phyloP scores from a whole-genome alignment of 2,329 filamentous ascomycete species.

The Hypoxylon sp. region DNA sequence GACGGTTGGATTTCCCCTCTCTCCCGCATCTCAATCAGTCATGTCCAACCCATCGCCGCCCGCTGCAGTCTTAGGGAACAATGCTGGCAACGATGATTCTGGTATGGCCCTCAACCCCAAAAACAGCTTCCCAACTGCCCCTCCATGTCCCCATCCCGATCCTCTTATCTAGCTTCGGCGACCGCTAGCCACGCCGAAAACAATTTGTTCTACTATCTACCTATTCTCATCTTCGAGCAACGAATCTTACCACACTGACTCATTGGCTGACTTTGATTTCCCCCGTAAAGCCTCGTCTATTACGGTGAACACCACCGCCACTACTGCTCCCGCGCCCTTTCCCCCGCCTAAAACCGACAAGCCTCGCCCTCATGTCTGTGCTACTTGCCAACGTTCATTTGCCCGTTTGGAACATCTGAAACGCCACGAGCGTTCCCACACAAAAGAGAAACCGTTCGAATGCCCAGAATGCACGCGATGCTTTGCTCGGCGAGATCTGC shows the following conservation, averaged over 20 bases:
- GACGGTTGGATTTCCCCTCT: slow-evolving; percentile 45
- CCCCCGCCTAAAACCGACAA: slow-evolving; percentile 97
- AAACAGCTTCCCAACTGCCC: slow-evolving; percentile 33
- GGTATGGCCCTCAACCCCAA: slow-evolving; percentile 47
- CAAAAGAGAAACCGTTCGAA: slow-evolving; percentile 95
- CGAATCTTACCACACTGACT: slow-evolving; percentile 31
- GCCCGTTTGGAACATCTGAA: slow-evolving; percentile 96
- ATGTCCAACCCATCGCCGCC: slow-evolving; percentile 55
- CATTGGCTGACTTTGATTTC: slow-evolving; percentile 45
- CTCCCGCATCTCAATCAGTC: slow-evolving; percentile 41
- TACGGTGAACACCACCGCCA: slow-evolving; percentile 53
- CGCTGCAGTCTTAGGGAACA: slow-evolving; percentile 50
- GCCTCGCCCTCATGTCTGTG: slow-evolving; percentile 93
- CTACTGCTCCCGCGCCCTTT: slow-evolving; percentile 60
- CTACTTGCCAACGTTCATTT: slow-evolving; percentile 91
- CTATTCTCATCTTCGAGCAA: slow-evolving; percentile 9
- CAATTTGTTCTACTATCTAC: slow-evolving; percentile 18
- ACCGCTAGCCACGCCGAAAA: slow-evolving; percentile 29
- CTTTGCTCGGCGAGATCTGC: slow-evolving; percentile 92
- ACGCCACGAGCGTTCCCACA: slow-evolving; percentile 83
- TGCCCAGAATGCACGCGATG: slow-evolving; percentile 95
- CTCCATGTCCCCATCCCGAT: slow-evolving; percentile 36
- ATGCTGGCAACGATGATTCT: slow-evolving; percentile 54
- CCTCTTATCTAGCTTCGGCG: slow-evolving; percentile 32
- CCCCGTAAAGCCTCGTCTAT: slow-evolving; percentile 58